These are phyloP conservation scores for Colletotrichum endophyticum DNA, from an alignment of 2,329 filamentous ascomycete species.

Conservation along the genomic window DNA sequence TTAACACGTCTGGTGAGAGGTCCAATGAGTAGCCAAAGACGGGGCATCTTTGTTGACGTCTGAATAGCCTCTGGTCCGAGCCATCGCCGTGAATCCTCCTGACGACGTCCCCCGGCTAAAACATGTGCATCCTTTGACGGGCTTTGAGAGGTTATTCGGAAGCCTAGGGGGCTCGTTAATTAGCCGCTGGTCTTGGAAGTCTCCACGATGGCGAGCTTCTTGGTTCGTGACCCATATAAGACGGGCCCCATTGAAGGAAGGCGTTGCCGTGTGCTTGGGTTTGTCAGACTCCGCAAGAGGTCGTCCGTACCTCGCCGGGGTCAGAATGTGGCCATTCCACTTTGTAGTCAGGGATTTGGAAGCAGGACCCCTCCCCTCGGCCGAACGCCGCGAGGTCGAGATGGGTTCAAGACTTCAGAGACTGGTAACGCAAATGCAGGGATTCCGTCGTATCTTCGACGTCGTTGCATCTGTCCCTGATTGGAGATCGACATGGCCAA, in stretches of 20 bases:
- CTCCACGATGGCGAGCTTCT: background rate
- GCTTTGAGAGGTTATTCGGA: background rate
- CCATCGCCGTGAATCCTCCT: background rate
- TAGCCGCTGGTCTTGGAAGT: background rate
- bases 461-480: background rate
- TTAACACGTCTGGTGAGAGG: background rate
- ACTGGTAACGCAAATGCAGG: background rate
- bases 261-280: background rate
- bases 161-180: background rate
- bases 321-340: background rate
- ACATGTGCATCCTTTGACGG: background rate
- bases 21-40: background rate
- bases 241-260: background rate
- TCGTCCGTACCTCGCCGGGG: background rate
- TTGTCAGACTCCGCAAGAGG: background rate
- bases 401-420: background rate
- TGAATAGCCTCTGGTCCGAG: slow-evolving; percentile 9
- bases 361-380: background rate
- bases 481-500: background rate
- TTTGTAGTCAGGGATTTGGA: background rate
- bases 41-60: background rate
- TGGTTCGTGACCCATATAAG: background rate
- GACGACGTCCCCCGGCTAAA: background rate
- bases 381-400: background rate
- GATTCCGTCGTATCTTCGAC: background rate